Evolutionary conservation across 768 basidiomycete genomes (phyloP).

Genomic region (Tylopilus intermedius): DNA sequence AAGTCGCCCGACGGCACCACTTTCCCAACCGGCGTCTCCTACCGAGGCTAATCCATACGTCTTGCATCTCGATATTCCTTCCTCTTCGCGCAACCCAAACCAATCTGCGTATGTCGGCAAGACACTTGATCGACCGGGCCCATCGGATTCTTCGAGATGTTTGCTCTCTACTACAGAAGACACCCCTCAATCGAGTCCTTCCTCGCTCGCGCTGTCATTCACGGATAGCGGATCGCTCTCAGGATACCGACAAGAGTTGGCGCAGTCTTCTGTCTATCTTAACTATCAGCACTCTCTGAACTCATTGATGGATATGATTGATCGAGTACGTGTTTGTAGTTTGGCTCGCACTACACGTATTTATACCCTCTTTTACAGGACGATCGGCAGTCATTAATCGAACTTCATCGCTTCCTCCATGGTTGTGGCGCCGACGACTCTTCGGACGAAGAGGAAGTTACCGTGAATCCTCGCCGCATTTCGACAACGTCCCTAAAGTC

Average conservation of each 20-base stretch:
- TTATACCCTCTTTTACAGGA: conserved; percentile 43
- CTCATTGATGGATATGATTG: conserved; percentile 75
- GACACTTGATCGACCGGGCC: conserved; percentile 46
- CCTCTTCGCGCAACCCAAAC: conserved; percentile 39
- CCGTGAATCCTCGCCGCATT: conserved; percentile 20
- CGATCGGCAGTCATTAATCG: conserved; percentile 67
- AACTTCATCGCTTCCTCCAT: conserved; percentile 67
- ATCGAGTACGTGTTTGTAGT: conserved; percentile 51
- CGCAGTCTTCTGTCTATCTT: conserved; percentile 53
- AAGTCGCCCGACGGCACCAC: conserved; percentile 32
- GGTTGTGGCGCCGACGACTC: conserved; percentile 20
- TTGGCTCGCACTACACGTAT: not conserved
- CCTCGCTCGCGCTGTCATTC: conserved; percentile 18
- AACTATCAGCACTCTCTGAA: conserved; percentile 79
- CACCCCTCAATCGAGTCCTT: conserved; percentile 16
- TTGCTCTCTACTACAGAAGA: conserved; percentile 38
- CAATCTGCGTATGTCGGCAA: conserved; percentile 47
- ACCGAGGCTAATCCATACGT: conserved; percentile 15
- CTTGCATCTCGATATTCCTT: conserved; percentile 19
- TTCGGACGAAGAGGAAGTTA: conserved; percentile 19
- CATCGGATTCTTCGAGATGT: conserved; percentile 57
- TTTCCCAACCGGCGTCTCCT: conserved; percentile 27
- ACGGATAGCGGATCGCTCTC: conserved; percentile 14
- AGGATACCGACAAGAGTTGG: conserved; percentile 20
- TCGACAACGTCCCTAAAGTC: conserved; percentile 43